Conservation (phyloP, 352 stramenopile species). For the Globisporangium paddicum region DNA sequence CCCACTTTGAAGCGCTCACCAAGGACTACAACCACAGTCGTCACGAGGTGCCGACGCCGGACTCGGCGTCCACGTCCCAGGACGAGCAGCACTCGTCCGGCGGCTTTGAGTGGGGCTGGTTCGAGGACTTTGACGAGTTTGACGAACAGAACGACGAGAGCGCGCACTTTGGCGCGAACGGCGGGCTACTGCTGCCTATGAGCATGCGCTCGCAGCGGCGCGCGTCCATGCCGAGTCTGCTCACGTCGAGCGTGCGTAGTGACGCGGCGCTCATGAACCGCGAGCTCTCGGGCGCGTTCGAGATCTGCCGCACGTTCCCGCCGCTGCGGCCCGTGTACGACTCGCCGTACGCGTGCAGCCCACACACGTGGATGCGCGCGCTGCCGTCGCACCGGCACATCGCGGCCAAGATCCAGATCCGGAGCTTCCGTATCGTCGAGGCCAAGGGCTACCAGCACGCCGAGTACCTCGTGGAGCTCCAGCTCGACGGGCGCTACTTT, state of each 20-base stretch:
- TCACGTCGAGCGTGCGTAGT: slow-evolving; percentile 6
- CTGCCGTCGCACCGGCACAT: slow-evolving; percentile 73
- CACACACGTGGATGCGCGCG: slow-evolving; percentile 55
- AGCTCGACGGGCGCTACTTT: slow-evolving; percentile 69
- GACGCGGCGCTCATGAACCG: slow-evolving; percentile 48
- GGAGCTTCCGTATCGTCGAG: slow-evolving; percentile 80
- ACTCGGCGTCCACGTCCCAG: slow-evolving; percentile 34
- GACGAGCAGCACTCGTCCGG: slow-evolving; percentile 33
- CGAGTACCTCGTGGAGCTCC: slow-evolving; percentile 78
- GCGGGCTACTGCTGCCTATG: neutral
- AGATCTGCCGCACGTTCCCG: slow-evolving; percentile 68
- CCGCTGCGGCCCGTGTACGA: slow-evolving; percentile 53
- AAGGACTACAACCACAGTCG: slow-evolving; percentile 34
- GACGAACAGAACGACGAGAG: slow-evolving; percentile 40
- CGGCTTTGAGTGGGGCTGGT: slow-evolving; percentile 75
- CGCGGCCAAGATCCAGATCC: slow-evolving; percentile 74
- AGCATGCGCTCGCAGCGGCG: slow-evolving; percentile 7
- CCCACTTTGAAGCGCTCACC: slow-evolving; percentile 26
- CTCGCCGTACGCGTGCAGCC: slow-evolving; percentile 52
- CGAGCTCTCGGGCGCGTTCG: slow-evolving; percentile 58
- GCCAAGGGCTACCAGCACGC: slow-evolving; percentile 42
- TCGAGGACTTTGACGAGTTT: slow-evolving; percentile 75
- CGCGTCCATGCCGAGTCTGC: slow-evolving; percentile 23
- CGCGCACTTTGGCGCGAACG: slow-evolving; percentile 11
- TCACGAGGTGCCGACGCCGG: slow-evolving; percentile 37